Evolutionary conservation across 495 filamentous ascomycete species (phyloP).

Genomic region (Penicillium robsamsonii): DNA sequence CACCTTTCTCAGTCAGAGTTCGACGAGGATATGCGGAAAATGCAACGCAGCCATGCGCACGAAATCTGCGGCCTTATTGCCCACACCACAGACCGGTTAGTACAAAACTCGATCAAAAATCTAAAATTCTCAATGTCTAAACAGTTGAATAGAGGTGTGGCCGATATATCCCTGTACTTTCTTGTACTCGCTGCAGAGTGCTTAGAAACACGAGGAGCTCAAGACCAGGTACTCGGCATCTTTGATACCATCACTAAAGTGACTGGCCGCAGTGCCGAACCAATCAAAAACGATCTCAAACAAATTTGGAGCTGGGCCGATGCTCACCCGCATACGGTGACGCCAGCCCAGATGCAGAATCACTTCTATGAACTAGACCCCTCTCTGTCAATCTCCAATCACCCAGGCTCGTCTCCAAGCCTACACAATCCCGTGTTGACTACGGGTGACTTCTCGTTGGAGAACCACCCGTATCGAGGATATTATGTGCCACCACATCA

Average conservation of each 20-base stretch:
- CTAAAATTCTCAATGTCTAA: not conserved
- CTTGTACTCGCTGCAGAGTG: constrained; percentile 77
- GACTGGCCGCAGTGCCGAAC: constrained; percentile 73
- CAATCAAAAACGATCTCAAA: constrained; percentile 66
- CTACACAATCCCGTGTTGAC: constrained; percentile 64
- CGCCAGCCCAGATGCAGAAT: constrained; percentile 26
- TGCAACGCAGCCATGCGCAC: constrained; percentile 69
- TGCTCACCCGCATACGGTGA: constrained; percentile 26
- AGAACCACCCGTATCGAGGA: constrained; percentile 73
- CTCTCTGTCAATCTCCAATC: constrained; percentile 20
- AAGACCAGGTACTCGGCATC: constrained; percentile 79
- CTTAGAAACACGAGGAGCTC: constrained; percentile 64
- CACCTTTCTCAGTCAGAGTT: constrained; percentile 64
- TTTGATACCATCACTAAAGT: constrained; percentile 71
- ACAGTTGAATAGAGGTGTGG: constrained; percentile 55
- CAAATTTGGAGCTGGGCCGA: constrained; percentile 73
- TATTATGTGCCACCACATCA: constrained; percentile 53
- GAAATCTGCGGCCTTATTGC: constrained; percentile 86
- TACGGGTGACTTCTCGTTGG: constrained; percentile 67
- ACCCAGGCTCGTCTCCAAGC: constrained; percentile 39
- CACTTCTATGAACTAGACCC: constrained; percentile 25
- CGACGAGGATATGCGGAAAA: constrained; percentile 59
- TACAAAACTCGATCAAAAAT: not conserved
- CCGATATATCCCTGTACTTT: constrained; percentile 72
- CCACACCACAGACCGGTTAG: constrained; percentile 71